Conservation (phyloP, 345 rosid species). For the Hevea brasiliensis region DNA sequence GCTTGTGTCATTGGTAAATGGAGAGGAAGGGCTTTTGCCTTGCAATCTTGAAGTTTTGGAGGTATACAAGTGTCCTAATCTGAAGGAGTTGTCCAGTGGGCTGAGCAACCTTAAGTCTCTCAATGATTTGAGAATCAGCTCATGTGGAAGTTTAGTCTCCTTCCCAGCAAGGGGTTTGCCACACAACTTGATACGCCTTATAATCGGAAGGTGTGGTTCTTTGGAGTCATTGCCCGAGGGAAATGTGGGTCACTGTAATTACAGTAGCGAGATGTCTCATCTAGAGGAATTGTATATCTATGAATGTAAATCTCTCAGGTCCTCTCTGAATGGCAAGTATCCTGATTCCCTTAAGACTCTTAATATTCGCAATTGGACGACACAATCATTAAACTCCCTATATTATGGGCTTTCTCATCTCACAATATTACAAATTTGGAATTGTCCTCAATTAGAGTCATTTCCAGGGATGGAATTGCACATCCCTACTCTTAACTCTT, state of each 20-base stretch:
- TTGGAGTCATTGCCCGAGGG: background rate
- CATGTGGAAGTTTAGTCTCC: background rate
- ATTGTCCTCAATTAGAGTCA: conserved; percentile 15
- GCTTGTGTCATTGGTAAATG: background rate
- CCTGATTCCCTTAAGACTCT: background rate
- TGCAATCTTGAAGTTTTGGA: conserved; percentile 6
- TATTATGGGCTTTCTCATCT: conserved; percentile 13
- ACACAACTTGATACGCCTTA: background rate
- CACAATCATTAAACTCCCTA: background rate
- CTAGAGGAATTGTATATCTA: background rate
- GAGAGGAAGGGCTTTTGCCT: background rate
- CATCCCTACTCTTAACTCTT: background rate
- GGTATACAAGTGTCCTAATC: background rate
- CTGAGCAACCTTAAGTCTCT: conserved; percentile 32
- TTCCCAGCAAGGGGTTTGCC: conserved; percentile 11
- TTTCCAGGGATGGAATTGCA: conserved; percentile 18
- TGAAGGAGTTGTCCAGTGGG: conserved; percentile 31
- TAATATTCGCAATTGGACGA: background rate
- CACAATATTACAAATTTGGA: background rate
- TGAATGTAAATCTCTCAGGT: background rate
- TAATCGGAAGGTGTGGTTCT: too few relatives aligned
- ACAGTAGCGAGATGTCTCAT: background rate
- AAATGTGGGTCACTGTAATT: too few relatives aligned
- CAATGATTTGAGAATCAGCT: background rate
- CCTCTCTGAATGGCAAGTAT: background rate